Evolutionary conservation across 495 filamentous ascomycete genomes (phyloP).

Genomic region (Chlorociboria aeruginascens): DNA sequence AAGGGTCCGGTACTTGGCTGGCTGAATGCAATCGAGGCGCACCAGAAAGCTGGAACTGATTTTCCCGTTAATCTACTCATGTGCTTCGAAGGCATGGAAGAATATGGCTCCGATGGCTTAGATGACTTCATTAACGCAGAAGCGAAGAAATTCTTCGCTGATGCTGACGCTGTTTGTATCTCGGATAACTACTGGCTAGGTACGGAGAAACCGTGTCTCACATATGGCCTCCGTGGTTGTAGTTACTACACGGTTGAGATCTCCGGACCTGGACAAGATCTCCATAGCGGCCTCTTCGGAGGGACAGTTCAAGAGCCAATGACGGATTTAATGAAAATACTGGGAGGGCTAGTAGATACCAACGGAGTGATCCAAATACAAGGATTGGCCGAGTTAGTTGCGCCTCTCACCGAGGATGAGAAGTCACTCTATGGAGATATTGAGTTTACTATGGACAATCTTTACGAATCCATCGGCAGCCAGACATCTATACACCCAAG

Average conservation of each 20-base stretch:
- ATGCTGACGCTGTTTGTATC: constrained; percentile 94
- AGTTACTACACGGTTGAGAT: constrained; percentile 91
- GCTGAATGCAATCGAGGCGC: constrained; percentile 95
- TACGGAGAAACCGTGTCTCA: constrained; percentile 93
- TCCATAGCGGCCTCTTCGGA: constrained; percentile 94
- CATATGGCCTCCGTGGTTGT: constrained; percentile 94
- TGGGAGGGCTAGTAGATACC: constrained; percentile 74
- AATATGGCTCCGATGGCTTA: constrained; percentile 93
- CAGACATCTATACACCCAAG: constrained; percentile 72
- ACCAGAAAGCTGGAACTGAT: constrained; percentile 86
- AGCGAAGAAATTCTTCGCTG: constrained; percentile 82
- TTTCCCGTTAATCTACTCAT: constrained; percentile 96
- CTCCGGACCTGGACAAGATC: constrained; percentile 79
- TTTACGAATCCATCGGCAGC: constrained; percentile 82
- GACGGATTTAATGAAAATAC: constrained; percentile 80
- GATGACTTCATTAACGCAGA: constrained; percentile 89
- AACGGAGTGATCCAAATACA: constrained; percentile 83
- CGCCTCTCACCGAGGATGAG: constrained; percentile 76
- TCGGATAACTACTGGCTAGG: constrained; percentile 99
- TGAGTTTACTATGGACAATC: constrained; percentile 87
- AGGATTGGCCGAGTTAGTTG: constrained; percentile 84
- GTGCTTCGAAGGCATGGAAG: constrained; percentile 99
- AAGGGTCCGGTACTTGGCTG: constrained; percentile 97
- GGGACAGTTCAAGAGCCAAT: constrained; percentile 95
- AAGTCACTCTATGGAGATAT: constrained; percentile 73